Conservation (phyloP, 1,139 yeast species). For the Taiozyma sp. region DNA sequence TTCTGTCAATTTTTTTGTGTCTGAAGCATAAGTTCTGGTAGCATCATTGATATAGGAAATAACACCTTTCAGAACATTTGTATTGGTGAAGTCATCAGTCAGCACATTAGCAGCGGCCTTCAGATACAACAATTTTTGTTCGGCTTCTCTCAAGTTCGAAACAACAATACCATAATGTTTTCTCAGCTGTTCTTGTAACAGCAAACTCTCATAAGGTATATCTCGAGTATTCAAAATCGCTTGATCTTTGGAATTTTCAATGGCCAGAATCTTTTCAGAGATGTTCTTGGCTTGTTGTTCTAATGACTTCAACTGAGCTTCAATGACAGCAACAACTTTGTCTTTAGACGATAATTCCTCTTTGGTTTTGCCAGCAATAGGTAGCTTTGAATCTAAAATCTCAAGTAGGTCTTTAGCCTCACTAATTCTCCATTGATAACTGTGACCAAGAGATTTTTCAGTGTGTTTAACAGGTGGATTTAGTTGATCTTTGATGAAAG, state of each 20-base stretch:
- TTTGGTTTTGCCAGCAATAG: not conserved
- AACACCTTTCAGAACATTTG: conserved; percentile 11
- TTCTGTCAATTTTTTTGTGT: conserved; percentile 12
- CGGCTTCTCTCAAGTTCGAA: conserved; percentile 14
- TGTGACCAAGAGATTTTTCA: conserved; percentile 21
- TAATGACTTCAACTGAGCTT: not conserved
- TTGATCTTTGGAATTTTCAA: conserved; percentile 9
- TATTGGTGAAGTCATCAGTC: conserved; percentile 7
- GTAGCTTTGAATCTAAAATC: conserved; percentile 13
- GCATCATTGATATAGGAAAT: conserved; percentile 11
- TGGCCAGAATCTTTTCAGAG: conserved; percentile 6
- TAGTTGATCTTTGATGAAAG: conserved; percentile 32
- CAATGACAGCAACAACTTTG: not conserved
- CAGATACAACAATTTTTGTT: conserved; percentile 13
- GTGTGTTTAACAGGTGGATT: conserved; percentile 23
- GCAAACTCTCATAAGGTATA: conserved; percentile 14
- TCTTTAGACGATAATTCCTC: not conserved
- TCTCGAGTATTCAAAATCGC: conserved; percentile 11
- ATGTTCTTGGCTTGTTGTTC: conserved; percentile 6
- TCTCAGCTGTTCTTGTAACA: conserved; percentile 16
- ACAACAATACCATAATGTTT: conserved; percentile 5
- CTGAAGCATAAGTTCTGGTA: conserved; percentile 15
- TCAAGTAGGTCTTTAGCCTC: conserved; percentile 27
- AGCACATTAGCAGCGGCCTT: conserved; percentile 15
- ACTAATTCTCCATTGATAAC: conserved; percentile 36